Evolutionary conservation across 768 basidiomycete genomes (phyloP).

Genomic region (Naganishia vaughanmartiniae): DNA sequence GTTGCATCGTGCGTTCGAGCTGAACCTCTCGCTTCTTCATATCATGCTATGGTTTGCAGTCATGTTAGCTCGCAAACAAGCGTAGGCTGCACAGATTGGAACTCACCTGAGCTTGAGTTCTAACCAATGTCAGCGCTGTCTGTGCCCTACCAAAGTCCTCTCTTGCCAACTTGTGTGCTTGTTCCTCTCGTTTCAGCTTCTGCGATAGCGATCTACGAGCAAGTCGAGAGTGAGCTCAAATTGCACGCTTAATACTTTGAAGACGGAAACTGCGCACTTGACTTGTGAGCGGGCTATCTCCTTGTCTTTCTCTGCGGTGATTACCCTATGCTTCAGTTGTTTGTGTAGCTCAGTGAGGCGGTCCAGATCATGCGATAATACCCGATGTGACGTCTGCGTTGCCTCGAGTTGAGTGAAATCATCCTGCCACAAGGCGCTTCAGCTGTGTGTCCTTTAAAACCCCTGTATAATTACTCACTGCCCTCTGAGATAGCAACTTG

Average conservation of each 20-base stretch:
- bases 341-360: constrained; percentile 34
- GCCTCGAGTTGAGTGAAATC: constrained; percentile 35
- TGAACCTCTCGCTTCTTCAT: constrained; percentile 32
- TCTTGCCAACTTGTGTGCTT: constrained; percentile 30
- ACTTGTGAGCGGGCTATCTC: constrained; percentile 33
- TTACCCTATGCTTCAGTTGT: constrained; percentile 20
- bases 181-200: constrained; percentile 35
- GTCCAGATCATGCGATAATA: constrained; percentile 36
- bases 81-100: too few relatives aligned
- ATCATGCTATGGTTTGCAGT: constrained; percentile 22
- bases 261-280: constrained; percentile 21
- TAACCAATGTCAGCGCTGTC: constrained; percentile 35
- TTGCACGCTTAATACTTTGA: not conserved
- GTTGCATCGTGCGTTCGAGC: constrained; percentile 27
- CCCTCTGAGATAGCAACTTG: constrained; percentile 33
- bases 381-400: constrained; percentile 32
- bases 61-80: not conserved
- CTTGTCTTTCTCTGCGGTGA: constrained; percentile 32
- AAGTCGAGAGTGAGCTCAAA: not conserved
- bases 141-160: constrained; percentile 35
- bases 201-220: not conserved
- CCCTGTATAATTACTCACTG: constrained; percentile 22
- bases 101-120: constrained; percentile 38
- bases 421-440: constrained; percentile 22
- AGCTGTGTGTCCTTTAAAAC: not conserved